Evolutionary conservation across 2,329 filamentous ascomycete genomes (phyloP), one percentile per base, ranked within the genome.

Genomic region (Graphilbum ipis-grandicollis): DNA sequence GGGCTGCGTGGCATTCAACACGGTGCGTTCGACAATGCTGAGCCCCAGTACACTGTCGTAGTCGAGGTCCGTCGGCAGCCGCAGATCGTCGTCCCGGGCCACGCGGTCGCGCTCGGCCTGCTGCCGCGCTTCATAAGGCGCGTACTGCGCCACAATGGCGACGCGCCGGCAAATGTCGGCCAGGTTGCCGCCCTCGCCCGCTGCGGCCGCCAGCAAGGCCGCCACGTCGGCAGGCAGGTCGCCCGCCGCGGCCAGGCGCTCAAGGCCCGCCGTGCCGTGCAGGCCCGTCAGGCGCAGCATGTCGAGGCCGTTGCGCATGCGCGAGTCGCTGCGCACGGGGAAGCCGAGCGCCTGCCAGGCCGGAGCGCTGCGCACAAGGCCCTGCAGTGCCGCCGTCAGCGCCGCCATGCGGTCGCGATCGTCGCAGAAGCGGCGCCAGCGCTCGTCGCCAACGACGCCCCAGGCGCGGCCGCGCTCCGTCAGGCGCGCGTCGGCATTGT

Each of bases 401-500:
- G 74, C 69, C 3, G 66, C 61, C 42, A 93, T 79, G 48, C 84
- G 71, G 2, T 60, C 56, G 40, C 71, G 68, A 35, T 81, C 75
- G 37, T 76, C 67, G 9, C 56, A 57, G 58, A 81, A 93, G 15
- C 61, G 61, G 3, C 54, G 50, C 90, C 90, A 98, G 34, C 90
- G 78, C 41, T 57, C 57, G 48, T 92, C 77, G n/a, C 73, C 64
- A 3, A 98, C 75, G 15, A 90, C 70, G 35, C 88, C 86, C 48
- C 77, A 81, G 13, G 66, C 60, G 39, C 78, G 75, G 9, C 84
- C 90, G 52, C 78, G 77, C 22, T 69, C 65, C 0, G 90, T 96
- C 22, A 98, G 71, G 3, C 90, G 76, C 5, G 79, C 56, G 56
- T 98, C 90, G 26, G 90, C 90, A 52, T 98, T 98, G 60, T 98